Percentiles rank a stretch among this genome's conserved stretches.
phyloP scores from a whole-genome alignment of 768 basidiomycete species.

The Termitomyces bulborhizus region DNA sequence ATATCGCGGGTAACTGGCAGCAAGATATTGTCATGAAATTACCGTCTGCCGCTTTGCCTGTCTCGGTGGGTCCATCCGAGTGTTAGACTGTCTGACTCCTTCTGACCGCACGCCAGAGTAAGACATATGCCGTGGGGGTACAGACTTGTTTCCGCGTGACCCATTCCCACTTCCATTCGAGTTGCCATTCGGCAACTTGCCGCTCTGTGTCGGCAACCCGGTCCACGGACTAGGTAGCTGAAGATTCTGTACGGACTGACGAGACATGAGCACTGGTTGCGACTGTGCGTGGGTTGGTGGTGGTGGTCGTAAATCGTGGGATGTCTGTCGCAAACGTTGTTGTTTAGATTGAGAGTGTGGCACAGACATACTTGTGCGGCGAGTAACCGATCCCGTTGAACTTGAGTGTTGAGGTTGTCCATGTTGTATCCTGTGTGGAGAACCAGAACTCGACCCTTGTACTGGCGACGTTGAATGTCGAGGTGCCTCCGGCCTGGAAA shows the following conservation, averaged over 20 bases:
- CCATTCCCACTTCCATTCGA: slow-evolving; percentile 1
- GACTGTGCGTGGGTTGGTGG: slow-evolving; percentile 20
- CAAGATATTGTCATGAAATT: slow-evolving; percentile 1
- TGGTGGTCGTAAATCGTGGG: slow-evolving; percentile 11
- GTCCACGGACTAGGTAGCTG: slow-evolving; percentile 37
- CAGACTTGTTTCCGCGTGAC: slow-evolving; percentile 1
- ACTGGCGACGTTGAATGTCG: slow-evolving; percentile 16
- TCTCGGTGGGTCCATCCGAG: slow-evolving; percentile 7
- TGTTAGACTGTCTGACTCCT: slow-evolving; percentile 7
- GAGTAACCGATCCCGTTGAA: slow-evolving; percentile 12
- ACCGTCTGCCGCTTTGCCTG: slow-evolving; percentile 11
- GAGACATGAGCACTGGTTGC: slow-evolving; percentile 19
- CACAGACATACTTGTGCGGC: slow-evolving; percentile 17
- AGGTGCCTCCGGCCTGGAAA: slow-evolving; percentile 13
- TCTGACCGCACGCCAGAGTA: slow-evolving; percentile 9
- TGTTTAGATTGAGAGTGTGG: slow-evolving; percentile 6
- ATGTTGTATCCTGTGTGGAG: slow-evolving; percentile 12
- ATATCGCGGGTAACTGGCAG: not conserved
- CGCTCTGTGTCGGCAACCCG: slow-evolving; percentile 30
- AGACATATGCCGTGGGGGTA: slow-evolving; percentile 9
- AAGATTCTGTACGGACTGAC: slow-evolving; percentile 17
- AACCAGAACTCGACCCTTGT: slow-evolving; percentile 2
- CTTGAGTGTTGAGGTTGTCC: not conserved
- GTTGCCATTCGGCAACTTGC: slow-evolving; percentile 18
- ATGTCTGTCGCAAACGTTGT: slow-evolving; percentile 7